Percentiles rank a stretch among this genome's conserved stretches.
Conservation (phyloP, 2,329 filamentous ascomycete genomes). For the Diaporthe eres region DNA sequence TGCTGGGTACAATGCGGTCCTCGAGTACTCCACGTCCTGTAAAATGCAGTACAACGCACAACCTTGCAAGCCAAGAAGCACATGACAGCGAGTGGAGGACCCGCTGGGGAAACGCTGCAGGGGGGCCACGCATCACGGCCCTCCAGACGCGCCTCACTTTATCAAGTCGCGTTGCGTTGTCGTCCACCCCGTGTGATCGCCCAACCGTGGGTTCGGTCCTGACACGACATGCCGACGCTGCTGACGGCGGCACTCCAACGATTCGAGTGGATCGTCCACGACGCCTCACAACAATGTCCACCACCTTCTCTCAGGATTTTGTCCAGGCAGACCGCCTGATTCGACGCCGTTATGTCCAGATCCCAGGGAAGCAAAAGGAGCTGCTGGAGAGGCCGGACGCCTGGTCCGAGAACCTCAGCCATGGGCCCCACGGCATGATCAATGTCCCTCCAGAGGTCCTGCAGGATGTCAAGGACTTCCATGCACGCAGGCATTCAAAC, state of each 20-base stretch:
- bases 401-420: conserved; percentile 49
- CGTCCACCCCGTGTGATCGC: background rate
- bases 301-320: conserved; percentile 44
- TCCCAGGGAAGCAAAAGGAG: conserved; percentile 62
- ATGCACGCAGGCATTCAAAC: conserved; percentile 41
- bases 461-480: conserved; percentile 45
- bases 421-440: conserved; percentile 45
- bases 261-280: conserved; percentile 17
- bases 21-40: background rate
- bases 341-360: conserved; percentile 56
- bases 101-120: conserved; percentile 14
- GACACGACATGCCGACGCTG: conserved; percentile 7
- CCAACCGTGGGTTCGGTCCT: background rate
- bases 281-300: background rate
- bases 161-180: conserved; percentile 27
- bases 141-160: conserved; percentile 24
- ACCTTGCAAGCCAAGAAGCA: conserved; percentile 33
- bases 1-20: background rate
- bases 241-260: background rate
- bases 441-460: conserved; percentile 54
- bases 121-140: conserved; percentile 7
- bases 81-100: conserved; percentile 36
- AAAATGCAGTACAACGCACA: background rate
- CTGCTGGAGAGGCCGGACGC: conserved; percentile 62
- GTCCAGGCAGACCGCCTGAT: conserved; percentile 53